phyloP scores from a whole-genome alignment of 257 asterid species.

The Solanum commersonii region DNA sequence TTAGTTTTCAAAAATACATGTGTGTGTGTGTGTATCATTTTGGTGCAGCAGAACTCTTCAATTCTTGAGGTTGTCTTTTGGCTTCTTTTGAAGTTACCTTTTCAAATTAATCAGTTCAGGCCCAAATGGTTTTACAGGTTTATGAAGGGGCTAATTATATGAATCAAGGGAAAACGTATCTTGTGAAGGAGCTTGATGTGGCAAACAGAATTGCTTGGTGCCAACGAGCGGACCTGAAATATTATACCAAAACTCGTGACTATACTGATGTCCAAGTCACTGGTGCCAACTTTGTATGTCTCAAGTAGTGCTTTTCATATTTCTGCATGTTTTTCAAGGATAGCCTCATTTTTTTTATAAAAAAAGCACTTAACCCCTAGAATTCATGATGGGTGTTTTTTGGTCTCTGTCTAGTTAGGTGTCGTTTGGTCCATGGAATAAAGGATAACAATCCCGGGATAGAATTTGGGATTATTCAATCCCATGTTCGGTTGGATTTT shows the following conservation, averaged over 20 bases:
- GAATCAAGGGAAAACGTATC: slow-evolving; percentile 91
- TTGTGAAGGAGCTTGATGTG: slow-evolving; percentile 73
- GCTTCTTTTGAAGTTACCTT: neutral
- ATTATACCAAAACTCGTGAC: slow-evolving; percentile 88
- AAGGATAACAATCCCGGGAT: neutral
- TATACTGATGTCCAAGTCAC: slow-evolving; percentile 71
- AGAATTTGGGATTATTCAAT: neutral
- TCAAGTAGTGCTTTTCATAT: neutral
- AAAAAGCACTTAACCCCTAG: neutral
- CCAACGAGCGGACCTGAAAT: slow-evolving; percentile 73
- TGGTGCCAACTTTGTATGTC: slow-evolving; percentile 66
- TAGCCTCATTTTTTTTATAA: neutral
- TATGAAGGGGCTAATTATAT: slow-evolving; percentile 94
- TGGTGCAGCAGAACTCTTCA: neutral
- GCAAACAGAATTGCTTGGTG: slow-evolving; percentile 85
- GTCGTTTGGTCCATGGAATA: neutral
- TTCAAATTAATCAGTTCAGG: neutral
- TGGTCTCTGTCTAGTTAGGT: neutral
- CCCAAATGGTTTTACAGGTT: slow-evolving; percentile 39
- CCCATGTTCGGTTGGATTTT: neutral
- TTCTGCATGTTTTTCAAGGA: neutral
- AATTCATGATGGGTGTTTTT: neutral
- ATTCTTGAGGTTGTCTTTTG: neutral
- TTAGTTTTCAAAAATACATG: neutral
- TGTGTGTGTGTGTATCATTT: neutral